phyloP scores from a whole-genome alignment of 2,329 filamentous ascomycete species.

The Sporothrix variecibatus region DNA sequence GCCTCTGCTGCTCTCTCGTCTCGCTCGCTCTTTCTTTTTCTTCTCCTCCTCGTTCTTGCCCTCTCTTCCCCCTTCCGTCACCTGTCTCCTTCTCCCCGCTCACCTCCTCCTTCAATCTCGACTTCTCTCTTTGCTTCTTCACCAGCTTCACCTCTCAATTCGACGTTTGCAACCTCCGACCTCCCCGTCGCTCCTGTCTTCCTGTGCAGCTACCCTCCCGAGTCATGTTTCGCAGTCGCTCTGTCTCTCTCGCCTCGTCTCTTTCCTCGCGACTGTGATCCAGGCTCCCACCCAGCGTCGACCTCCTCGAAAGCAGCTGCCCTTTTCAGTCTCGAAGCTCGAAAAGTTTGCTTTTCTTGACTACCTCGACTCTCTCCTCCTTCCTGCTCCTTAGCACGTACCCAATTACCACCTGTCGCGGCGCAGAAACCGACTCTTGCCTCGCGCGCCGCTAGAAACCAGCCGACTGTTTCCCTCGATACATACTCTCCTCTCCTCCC shows the following conservation, averaged over 20 bases:
- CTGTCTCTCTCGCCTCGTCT: slow-evolving; percentile 17
- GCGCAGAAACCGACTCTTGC: neutral
- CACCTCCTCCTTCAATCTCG: neutral
- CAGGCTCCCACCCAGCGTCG: slow-evolving; percentile 4
- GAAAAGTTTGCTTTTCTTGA: neutral
- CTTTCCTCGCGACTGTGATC: slow-evolving; percentile 25
- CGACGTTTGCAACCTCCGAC: neutral
- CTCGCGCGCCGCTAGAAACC: neutral
- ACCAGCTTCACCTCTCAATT: slow-evolving; percentile 14
- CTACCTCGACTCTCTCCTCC: neutral
- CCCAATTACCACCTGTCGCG: neutral
- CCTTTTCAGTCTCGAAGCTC: neutral
- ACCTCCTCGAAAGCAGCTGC: neutral
- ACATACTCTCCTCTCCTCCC: neutral
- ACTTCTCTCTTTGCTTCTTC: slow-evolving; percentile 9
- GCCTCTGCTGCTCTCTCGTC: neutral
- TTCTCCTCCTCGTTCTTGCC: neutral
- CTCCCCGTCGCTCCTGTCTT: neutral
- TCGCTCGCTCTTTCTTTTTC: neutral
- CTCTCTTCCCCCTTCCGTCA: slow-evolving; percentile 5
- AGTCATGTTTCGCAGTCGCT: slow-evolving; percentile 26
- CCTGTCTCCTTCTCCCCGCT: slow-evolving; percentile 2
- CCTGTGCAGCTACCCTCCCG: slow-evolving; percentile 12
- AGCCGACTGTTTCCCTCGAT: neutral
- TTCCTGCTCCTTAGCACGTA: neutral